phyloP scores from a whole-genome alignment of 176 grass and related monocot species.

The Rhynchospora breviuscula region DNA sequence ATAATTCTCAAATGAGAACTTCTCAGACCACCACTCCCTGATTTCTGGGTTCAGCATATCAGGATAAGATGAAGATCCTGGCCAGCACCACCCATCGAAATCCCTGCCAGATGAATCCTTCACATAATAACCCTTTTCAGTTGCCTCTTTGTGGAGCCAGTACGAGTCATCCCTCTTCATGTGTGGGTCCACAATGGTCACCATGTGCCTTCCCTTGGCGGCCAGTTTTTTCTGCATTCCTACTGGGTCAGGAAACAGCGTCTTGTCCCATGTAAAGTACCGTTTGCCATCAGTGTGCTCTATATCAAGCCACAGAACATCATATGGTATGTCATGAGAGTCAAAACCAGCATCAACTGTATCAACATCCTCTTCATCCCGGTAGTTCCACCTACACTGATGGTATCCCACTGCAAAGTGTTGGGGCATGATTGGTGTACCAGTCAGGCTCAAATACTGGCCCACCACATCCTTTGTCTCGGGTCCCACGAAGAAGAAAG shows the following conservation, averaged over 20 bases:
- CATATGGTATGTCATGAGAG: conserved; percentile 89
- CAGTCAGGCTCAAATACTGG: conserved; percentile 77
- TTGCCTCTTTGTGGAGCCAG: conserved; percentile 73
- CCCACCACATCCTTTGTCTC: conserved; percentile 68
- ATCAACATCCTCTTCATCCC: conserved; percentile 87
- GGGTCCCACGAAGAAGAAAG: conserved; percentile 78
- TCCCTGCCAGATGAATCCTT: conserved; percentile 75
- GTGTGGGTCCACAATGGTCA: conserved; percentile 91
- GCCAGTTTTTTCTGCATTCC: conserved; percentile 72
- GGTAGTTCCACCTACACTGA: conserved; percentile 95
- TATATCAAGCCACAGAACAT: conserved; percentile 95
- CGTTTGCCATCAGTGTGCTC: conserved; percentile 88
- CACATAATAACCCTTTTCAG: conserved; percentile 81
- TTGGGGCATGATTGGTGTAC: conserved; percentile 70
- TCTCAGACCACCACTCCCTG: conserved; percentile 89
- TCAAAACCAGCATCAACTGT: conserved; percentile 76
- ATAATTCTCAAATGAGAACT: conserved; percentile 71
- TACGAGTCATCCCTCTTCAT: conserved; percentile 73
- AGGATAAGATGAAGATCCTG: conserved; percentile 76
- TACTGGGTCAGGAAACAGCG: conserved; percentile 63
- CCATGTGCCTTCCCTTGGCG: conserved; percentile 83
- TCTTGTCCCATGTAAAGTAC: conserved; percentile 91
- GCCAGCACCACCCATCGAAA: conserved; percentile 95
- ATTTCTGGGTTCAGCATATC: conserved; percentile 92
- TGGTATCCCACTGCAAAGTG: conserved; percentile 78